Conservation (phyloP, 768 basidiomycete genomes). For the Lentinula sp. region DNA sequence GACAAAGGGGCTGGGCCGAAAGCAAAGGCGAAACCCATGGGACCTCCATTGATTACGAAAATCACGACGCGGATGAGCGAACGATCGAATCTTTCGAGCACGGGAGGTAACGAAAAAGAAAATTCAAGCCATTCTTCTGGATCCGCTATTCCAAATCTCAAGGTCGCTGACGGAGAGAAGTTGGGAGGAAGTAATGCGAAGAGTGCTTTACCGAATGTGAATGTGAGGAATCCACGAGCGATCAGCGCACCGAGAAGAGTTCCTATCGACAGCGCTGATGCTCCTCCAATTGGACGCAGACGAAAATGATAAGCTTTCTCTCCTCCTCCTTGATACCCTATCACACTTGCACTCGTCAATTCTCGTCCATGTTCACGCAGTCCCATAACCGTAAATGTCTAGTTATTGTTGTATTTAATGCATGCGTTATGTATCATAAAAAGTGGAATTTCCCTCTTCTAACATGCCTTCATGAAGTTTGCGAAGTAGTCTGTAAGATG, state of each 20-base stretch:
- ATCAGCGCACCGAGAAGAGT: conserved; percentile 59
- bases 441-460: too few species aligned
- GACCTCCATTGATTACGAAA: not conserved
- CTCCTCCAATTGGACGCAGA: conserved; percentile 48
- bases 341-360: not conserved
- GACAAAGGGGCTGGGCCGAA: not conserved
- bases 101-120: not conserved
- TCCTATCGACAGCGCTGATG: conserved; percentile 60
- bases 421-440: too few species aligned
- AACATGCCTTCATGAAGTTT: conserved; percentile 28
- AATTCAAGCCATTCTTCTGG: not conserved
- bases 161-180: not conserved
- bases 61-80: not conserved
- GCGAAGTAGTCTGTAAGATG: conserved; percentile 42
- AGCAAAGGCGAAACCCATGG: not conserved
- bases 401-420: too few species aligned
- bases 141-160: not conserved
- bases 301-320: conserved; percentile 18
- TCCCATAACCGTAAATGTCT: too few species aligned
- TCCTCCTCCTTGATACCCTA: not conserved
- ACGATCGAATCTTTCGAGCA: not conserved
- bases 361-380: not conserved
- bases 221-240: conserved; percentile 22
- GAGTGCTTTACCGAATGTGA: too few species aligned
- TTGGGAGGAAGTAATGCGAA: not conserved